Conservation (phyloP, 2,329 filamentous ascomycete species). For the Cladosporium sp. region DNA sequence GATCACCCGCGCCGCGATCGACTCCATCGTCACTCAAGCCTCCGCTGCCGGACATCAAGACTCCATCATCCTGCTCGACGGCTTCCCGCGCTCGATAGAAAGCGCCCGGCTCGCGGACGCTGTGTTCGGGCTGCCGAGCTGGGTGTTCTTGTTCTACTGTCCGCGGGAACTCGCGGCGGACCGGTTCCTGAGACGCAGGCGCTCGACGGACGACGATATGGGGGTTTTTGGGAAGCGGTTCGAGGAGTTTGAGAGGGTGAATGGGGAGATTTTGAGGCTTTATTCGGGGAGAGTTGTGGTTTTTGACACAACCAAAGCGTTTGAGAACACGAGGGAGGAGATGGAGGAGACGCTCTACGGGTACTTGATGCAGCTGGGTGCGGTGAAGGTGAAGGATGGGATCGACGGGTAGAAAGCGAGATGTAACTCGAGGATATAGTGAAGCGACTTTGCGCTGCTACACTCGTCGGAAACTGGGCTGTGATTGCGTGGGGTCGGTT, state of each 20-base stretch:
- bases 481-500: too few relatives aligned
- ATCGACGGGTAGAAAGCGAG: neutral
- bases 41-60: neutral
- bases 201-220: neutral
- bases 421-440: too few relatives aligned
- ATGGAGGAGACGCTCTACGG: neutral
- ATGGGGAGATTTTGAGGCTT: neutral
- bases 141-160: slow-evolving; percentile 2
- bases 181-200: neutral
- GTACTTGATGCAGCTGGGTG: neutral
- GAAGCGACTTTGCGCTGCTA: too few relatives aligned
- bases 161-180: neutral
- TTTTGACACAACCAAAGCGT: neutral
- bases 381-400: neutral
- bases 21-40: neutral
- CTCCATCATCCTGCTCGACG: slow-evolving; percentile 16
- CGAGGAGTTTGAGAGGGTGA: neutral
- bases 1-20: slow-evolving; percentile 12
- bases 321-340: neutral
- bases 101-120: neutral
- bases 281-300: neutral
- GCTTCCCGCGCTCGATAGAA: slow-evolving; percentile 15
- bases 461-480: too few relatives aligned
- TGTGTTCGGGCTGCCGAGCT: neutral
- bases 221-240: neutral